Base-by-base conservation (phyloP, 768 basidiomycete species). In the Boletus eberwhitei region DNA sequence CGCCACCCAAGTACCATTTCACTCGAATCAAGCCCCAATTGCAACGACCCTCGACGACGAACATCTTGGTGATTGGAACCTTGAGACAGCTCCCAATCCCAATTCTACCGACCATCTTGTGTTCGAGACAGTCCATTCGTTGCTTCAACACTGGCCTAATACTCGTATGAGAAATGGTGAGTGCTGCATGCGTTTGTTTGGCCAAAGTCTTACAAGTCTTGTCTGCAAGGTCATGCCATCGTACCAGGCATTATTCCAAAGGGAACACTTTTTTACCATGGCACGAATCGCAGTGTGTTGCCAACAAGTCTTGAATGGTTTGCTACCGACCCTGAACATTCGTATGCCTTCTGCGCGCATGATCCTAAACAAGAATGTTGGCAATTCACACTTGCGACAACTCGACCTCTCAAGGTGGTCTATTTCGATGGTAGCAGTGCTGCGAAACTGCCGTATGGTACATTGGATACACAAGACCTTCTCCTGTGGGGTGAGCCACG, bases 141-240 rank as follows among this genome's bases (percentile, higher is more conserved):
- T 75, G 14, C 58, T 75, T 6, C 74, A 74, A 44, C 74, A 66
- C 48, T 77, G 76, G 76, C 71, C 74, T 4, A 75, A 77, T 48
- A 75, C 76, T 1, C 70, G 73, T 7, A 74, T 76, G 64, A 65
- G 75, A n/a, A 76, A 77, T 58, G 74, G 75, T 58, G 31, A 21
- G 48, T 24, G 13, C 21, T 6, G 0, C 24, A 5, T 3, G 16
- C 12, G 8, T 42, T 31, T 44, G 7, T 34, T 51, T 32, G n/a
- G 2, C 4, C 14, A 19, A 26, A 26, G 24, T 11, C 9, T 17
- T 57, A 17, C 36, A 21, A n/a, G 1, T 32, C 21, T 17, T 13
- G 6, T 19, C 29, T 19, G n/a, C 26, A 59, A 59, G 59, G 60
- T 31, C 60, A 57, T 19, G 21, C n/a, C 22, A 52, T 53, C 45